Evolutionary conservation across 2,329 filamentous ascomycete species (phyloP), one percentile per base, ranked within the genome.

Genomic region (Pseudogymnoascus sp.): DNA sequence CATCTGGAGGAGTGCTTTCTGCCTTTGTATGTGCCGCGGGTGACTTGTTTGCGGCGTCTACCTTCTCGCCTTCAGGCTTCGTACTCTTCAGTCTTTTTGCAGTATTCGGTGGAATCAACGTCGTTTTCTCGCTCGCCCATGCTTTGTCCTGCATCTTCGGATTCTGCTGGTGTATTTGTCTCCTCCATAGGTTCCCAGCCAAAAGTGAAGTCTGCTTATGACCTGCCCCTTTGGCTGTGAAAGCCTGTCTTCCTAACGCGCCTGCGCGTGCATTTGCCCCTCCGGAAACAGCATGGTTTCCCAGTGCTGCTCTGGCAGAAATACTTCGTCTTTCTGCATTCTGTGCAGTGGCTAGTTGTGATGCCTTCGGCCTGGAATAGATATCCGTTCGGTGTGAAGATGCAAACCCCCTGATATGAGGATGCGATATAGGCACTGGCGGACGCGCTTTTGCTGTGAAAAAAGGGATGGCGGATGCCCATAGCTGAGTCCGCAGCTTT

Each of bases 401-500:
- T 13, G 48, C 48, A 55, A 55, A 18, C 48, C 48, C 48, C 48
- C 48, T 55, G 10, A 35, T 55, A 13, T 33, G 48, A 13, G 48
- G 5, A 55, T 55, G 48, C 15, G 45, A 55, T 35, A 55, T 33
- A 5, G 48, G 48, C 48, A 55, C 9, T 18, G 29, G 48, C 48
- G 29, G 48, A 55, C 48, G 48, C 48, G 48, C 6, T 27, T 55
- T 55, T 15, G 29, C 9, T 55, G 48, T 55, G 29, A 33, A 35
- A 55, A 55, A 55, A 55, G 48, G 48, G 29, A 55, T n/a, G 29
- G 48, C 48, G n/a, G 48, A 33, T 55, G 29, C 9, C 48, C 48
- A 55, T 29, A 55, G 48, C 48, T 33, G 48, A 33, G 48, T 55
- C 9, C 29, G 48, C 48, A 55, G 48, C 48, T 55, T 55, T 5